Percentiles rank a stretch among this genome's conserved stretches.
These are phyloP conservation scores for Dictyostelium intermedium DNA, from an alignment of 78 protist species.

Conservation along the genomic window DNA sequence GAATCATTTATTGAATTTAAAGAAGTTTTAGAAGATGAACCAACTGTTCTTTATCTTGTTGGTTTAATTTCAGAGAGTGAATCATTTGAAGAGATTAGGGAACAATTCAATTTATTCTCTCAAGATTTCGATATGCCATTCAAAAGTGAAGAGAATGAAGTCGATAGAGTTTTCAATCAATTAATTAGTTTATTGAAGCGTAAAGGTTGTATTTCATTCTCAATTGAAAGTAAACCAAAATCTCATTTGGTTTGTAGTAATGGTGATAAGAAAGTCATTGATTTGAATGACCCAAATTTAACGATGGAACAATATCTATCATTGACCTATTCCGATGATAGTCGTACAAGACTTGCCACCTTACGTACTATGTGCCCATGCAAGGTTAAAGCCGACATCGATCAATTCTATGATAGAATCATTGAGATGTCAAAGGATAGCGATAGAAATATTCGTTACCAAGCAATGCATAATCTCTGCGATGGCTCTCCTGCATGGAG, in stretches of 20 bases:
- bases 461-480: slow-evolving; percentile 74
- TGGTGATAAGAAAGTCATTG: background rate
- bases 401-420: slow-evolving; percentile 63
- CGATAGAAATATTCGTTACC: slow-evolving; percentile 69
- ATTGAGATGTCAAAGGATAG: slow-evolving; percentile 59
- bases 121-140: slow-evolving; percentile 5
- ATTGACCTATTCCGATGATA: background rate
- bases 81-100: slow-evolving; percentile 31
- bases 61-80: slow-evolving; percentile 57
- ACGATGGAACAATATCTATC: slow-evolving; percentile 33
- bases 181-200: background rate
- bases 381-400: slow-evolving; percentile 67
- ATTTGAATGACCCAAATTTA: slow-evolving; percentile 59
- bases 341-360: background rate
- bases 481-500: slow-evolving; percentile 78
- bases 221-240: background rate
- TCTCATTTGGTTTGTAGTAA: slow-evolving; percentile 25
- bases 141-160: background rate
- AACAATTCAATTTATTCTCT: background rate
- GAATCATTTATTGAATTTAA: slow-evolving; percentile 7
- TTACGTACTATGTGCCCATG: slow-evolving; percentile 78
- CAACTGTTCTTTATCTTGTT: background rate
- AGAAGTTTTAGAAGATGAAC: slow-evolving; percentile 16
- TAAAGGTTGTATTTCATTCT: slow-evolving; percentile 19
- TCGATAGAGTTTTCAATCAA: background rate